Base-by-base conservation (phyloP, 768 basidiomycete species). In the Roridomyces roridus region DNA sequence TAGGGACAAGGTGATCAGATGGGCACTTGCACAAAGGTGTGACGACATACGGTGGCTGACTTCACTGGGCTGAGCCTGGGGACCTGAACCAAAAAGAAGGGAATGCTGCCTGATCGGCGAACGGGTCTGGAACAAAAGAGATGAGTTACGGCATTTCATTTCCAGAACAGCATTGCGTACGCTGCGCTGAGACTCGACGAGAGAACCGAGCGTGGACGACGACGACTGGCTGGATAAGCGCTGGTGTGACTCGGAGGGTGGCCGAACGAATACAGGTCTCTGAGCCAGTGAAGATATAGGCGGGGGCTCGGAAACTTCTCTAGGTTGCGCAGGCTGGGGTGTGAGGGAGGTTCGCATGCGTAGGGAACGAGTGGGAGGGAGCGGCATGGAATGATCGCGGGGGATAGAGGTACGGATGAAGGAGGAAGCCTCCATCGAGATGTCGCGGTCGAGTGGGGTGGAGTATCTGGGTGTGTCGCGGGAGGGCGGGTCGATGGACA, bases 261-360 rank as follows among this genome's bases (percentile, higher is more conserved):
- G 80, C 61, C 81, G 88, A 14, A 92, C 80, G 65, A 91, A 92
- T 52, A 81, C 77, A 20, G 90, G 90, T 65, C 88, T 86, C 25
- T 83, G 80, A 56, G 80, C 77, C 36, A 92, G 80, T 48, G 81
- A 60, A 25, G 80, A 78, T 26, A 92, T 70, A 6, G 88, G 80
- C 24, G 91, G 91, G 6, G 91, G 91, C 60, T 91, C 89, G 20
- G 88, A 87, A 29, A 72, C 69, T 59, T 87, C 82, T 63, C 86
- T 74, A 54, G 72, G 73, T 17, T 74, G 72, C 18, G 74, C 68
- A 8, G 87, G 87, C 65, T 87, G 87, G 8, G 91, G 91, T 7
- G 89, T 91, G 57, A 89, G 75, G 10, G 88, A 87, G 20, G 83
- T 78, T 61, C 88, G 85, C 77, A 90, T 75, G 28, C 86, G 83